Conservation (phyloP, 2,329 filamentous ascomycete genomes). For the Ceratocystis alfenasii region DNA sequence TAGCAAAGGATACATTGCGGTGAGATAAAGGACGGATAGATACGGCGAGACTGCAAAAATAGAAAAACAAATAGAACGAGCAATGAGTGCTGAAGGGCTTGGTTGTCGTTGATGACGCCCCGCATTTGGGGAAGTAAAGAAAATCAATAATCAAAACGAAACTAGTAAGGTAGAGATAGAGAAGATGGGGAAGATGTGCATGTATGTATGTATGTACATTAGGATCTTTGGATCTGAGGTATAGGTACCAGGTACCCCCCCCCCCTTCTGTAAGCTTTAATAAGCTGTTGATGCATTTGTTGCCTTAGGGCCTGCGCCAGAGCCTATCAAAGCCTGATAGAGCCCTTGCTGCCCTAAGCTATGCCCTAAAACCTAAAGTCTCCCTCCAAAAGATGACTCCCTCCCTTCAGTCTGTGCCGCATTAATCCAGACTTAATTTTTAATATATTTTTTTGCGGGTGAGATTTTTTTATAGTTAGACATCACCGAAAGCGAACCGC, state of each 20-base stretch:
- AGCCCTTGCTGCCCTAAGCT: neutral
- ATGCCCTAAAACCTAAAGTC: no score
- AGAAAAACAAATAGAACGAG: no score
- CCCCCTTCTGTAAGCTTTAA: neutral
- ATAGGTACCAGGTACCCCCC: neutral
- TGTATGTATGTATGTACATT: no score
- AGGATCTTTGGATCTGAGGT: no score
- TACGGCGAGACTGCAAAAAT: neutral
- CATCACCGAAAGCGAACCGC: conserved; percentile 3
- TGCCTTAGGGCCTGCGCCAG: neutral
- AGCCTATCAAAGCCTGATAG: neutral
- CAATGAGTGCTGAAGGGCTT: neutral
- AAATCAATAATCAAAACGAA: neutral
- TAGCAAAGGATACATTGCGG: no score
- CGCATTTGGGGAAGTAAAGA: neutral
- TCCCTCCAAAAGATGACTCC: no score
- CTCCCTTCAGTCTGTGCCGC: no score
- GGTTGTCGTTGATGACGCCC: neutral
- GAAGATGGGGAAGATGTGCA: neutral
- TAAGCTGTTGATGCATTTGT: neutral
- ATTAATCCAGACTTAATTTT: neutral
- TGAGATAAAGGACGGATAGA: neutral
- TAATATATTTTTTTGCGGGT: neutral
- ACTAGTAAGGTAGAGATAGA: neutral
- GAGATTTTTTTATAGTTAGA: neutral